Base-by-base conservation (phyloP, 352 stramenopile species). In the Peronospora destructor region DNA sequence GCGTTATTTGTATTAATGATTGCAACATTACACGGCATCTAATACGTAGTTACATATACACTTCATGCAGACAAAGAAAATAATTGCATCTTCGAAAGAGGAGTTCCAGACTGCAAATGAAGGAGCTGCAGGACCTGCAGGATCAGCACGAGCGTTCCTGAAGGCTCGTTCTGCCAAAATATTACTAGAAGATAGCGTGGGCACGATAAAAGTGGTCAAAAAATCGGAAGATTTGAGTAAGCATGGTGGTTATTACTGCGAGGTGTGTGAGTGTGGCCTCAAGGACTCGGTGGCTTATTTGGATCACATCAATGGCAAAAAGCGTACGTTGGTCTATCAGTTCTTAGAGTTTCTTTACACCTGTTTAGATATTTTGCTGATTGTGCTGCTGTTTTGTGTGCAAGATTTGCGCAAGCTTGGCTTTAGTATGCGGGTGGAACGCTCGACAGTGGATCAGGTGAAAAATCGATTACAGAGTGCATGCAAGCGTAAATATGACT, bases 281-380 rank as follows among this genome's bases (percentile, higher is more conserved):
- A 97, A 97, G 66, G 91, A 97, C 59, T 96, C 84, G 40, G 80
- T 95, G 38, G 87, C 85, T 49, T 97, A 96, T 50, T 65, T 97
- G 39, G 91, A 97, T 66, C 91, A 97, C 56, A 95, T 97, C 67
- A 97, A 97, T 62, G 91, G 91, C 56, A 96, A 96, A 78, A 91
- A 92, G 58, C 90, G 86, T 96, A 51, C 48, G 80, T 84, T 14
- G 12, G 2, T 16, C 3, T 0, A 34, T 0, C 7, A 49, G 4
- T 16, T 43, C 4, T 26, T 26, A 26, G 29, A 30, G 16, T 11
- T 35, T 37, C 6, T 48, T 29, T 25, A 8, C n/a, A 11, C 2
- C 16, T 14, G 11, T 14, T 2, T 30, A 0, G 29, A 13, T 39
- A 17, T n/a, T 6, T 43, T 10, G 11, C 29, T 38, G 19, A 50